Percentiles rank a stretch among this genome's conserved stretches.
These are phyloP conservation scores for Diutina siamensis DNA, from an alignment of 1,139 yeast genomes.

Conservation along the genomic window DNA sequence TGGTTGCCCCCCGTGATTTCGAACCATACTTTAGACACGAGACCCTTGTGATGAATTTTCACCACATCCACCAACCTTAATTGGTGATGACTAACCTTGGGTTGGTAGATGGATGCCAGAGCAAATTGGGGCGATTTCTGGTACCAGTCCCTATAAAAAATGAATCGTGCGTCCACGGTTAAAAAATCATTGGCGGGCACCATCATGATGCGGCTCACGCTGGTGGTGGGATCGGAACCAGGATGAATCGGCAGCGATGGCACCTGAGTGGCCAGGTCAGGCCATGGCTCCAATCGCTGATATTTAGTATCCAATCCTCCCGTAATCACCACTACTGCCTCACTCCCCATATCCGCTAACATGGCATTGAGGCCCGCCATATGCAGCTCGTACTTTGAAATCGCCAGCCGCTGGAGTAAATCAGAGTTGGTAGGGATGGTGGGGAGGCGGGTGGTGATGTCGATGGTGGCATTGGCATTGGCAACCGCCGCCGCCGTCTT, in stretches of 20 bases:
- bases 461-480: not conserved
- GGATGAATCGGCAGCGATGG: not conserved
- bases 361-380: not conserved
- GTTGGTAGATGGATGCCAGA: not conserved
- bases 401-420: constrained; percentile 1
- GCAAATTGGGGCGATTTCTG: constrained; percentile 2
- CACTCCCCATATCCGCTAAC: not conserved
- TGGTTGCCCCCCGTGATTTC: not conserved
- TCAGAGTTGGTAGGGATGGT: not conserved
- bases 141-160: not conserved
- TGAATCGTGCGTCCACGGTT: not conserved
- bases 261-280: not conserved
- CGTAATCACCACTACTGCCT: not conserved
- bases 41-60: not conserved
- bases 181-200: not conserved
- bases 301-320: not conserved
- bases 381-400: not conserved
- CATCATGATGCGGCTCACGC: not conserved
- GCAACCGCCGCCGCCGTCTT: not conserved
- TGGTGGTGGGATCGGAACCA: not conserved
- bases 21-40: not conserved
- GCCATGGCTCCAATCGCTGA: not conserved
- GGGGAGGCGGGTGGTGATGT: not conserved
- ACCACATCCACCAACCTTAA: not conserved
- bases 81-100: not conserved